Conservation (phyloP, 2,329 filamentous ascomycete species). For the Aphanoascus verrucosus region DNA sequence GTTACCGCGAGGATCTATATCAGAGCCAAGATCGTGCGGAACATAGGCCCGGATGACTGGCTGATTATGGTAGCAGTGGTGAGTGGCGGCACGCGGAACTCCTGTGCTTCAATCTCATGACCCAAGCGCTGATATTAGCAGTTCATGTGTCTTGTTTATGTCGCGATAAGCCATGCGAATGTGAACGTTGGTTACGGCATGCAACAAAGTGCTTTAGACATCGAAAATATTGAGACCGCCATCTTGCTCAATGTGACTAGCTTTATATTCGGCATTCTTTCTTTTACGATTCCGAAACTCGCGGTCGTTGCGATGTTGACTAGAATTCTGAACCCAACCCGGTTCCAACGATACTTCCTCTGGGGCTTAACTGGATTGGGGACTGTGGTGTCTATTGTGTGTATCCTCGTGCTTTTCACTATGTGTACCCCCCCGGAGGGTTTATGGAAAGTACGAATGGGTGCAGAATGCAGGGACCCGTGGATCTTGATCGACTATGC, state of each 20-base stretch:
- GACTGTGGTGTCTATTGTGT: constrained; percentile 25
- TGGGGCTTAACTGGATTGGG: constrained; percentile 29
- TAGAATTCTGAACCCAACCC: constrained; percentile 31
- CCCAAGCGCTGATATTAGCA: constrained; percentile 1
- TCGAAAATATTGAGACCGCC: constrained; percentile 23
- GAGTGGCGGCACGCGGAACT: constrained; percentile 11
- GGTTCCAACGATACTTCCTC: constrained; percentile 27
- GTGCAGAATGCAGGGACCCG: constrained; percentile 8
- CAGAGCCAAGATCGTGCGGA: constrained; percentile 23
- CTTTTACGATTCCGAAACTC: constrained; percentile 36
- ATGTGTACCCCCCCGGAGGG: constrained; percentile 34
- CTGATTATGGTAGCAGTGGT: constrained; percentile 29
- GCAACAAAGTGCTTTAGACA: constrained; percentile 28
- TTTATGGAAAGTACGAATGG: constrained; percentile 28
- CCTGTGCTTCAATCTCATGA: neutral
- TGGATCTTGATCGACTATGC: neutral
- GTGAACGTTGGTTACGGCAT: constrained; percentile 31
- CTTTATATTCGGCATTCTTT: constrained; percentile 32
- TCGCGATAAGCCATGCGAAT: constrained; percentile 28
- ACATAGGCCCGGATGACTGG: constrained; percentile 31
- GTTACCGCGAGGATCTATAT: constrained; percentile 28
- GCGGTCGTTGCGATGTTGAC: constrained; percentile 33
- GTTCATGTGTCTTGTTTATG: constrained; percentile 25
- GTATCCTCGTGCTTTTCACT: constrained; percentile 34
- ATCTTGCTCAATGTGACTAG: constrained; percentile 31